Base-by-base conservation (phyloP, 441 rosid species). In the Pelargonium australe region DNA sequence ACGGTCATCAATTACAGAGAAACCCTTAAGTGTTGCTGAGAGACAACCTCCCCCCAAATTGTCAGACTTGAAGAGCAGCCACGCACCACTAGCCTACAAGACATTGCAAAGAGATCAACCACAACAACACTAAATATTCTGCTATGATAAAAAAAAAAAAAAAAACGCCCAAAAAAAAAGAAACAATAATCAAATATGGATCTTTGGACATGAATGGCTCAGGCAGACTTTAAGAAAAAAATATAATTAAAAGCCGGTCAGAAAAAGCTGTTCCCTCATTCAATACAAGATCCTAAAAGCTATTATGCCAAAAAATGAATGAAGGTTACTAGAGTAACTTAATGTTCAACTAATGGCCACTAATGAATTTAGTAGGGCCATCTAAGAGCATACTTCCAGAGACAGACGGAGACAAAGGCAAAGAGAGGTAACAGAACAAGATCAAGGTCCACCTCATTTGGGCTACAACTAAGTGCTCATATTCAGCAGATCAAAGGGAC, bases 31-130 rank as follows among this genome's bases (percentile, higher is more conserved):
- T 44, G 97, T 86, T 71, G 99, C 92, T 3, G 96, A 90, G 64
- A 95, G 89, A 73, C 84, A 79, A 69, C 97, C 95, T 68, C 92
- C 97, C 65, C 81, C 85, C 19, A 73, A 68, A 58, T 83, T 81
- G 77, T 85, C 85, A 64, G 95, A 89, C 77, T 89, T 89, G 80
- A 85, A 95, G 37, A 90, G 89, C 72, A 95, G 91, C 99, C 98
- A 95, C 66, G 86, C 83, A 41, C 88, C 91, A 73, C 80, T 79
- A 75, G 87, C 87, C 99, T 95, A 85, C 67, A 76, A 12, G 66
- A 71, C 63, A 11, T 43, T 14, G 86, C 66, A 73, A 12, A 64
- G 69, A 63, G 9, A 43, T 14, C 44, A 47, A 28, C 70, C 40
- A 67, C n/a, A 14, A 23, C 8, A 23, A 12, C 1, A 60, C 7